Base-by-base conservation (phyloP, 768 basidiomycete species). In the Lenzites betulinus region DNA sequence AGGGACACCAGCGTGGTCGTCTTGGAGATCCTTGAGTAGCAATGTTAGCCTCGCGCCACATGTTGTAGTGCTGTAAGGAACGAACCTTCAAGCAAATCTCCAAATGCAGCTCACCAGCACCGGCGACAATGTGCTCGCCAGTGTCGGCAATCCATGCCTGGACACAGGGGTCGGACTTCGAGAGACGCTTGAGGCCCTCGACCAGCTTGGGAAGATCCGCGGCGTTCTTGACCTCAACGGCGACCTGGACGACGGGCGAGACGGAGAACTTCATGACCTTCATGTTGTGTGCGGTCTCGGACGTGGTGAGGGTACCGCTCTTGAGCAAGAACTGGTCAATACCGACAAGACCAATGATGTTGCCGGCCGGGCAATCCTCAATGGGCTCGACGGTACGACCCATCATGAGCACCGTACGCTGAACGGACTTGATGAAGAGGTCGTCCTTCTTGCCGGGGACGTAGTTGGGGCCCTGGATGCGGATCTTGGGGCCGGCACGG, bases 181-280 rank as follows among this genome's bases (percentile, higher is more conserved):
- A 97, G 58, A 99, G 86, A 83, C 97, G 97, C 82, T 99, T 99
- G 70, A 99, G 91, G 82, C 97, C 97, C 84, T 99, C 97, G 64
- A 98, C 97, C 66, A 99, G 91, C 81, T 99, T 99, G 73, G 97
- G 97, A 48, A 99, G 85, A 84, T 99, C 97, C 60, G 93, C 86
- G 59, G 97, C 94, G 77, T 98, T 99, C 89, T 98, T 98, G 78
- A 98, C 97, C 78, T 99, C 97, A 69, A 99, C 97, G 66, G 97
- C 93, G 72, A 98, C 94, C 75, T 88, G 97, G 46, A 99, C 97
- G 82, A 99, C 97, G 68, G 97, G 97, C 30, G 97, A 98, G 58
- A 99, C 97, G 76, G 95, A 98, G 86, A 98, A 98, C 81, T 91
- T 93, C 97, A 99, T 99, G 77, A 99, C 95, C 81, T 82, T 93